phyloP scores from a whole-genome alignment of 441 rosid species.

The Populus hybrid region DNA sequence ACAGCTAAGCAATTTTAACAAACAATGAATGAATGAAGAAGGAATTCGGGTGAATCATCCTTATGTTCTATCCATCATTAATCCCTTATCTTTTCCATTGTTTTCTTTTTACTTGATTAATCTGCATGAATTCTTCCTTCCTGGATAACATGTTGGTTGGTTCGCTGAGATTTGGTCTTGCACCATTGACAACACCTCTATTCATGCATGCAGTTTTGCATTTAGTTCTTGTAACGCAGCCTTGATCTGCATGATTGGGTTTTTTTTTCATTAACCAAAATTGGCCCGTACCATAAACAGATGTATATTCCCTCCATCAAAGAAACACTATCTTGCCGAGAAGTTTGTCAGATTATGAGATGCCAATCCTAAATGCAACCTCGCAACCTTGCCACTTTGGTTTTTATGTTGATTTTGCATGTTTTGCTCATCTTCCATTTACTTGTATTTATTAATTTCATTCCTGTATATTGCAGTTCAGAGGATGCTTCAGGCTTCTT shows the following conservation, averaged over 20 bases:
- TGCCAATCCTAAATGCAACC: not conserved
- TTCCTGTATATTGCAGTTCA: slow-evolving; percentile 53
- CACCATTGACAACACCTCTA: not conserved
- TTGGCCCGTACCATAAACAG: not conserved
- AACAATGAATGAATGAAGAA: not conserved
- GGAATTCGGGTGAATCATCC: not conserved
- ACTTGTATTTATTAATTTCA: not conserved
- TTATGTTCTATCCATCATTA: not conserved
- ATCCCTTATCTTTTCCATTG: not conserved
- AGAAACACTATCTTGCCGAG: not conserved
- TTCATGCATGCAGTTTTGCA: not conserved
- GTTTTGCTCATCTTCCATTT: not conserved
- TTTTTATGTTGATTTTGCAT: not conserved
- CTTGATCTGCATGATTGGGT: not conserved
- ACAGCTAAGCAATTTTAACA: not conserved
- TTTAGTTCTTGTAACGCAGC: not conserved
- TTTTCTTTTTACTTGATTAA: not conserved
- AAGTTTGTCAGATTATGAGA: not conserved
- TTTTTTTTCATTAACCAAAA: not conserved
- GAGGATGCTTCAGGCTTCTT: slow-evolving; percentile 98
- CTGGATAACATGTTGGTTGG: not conserved
- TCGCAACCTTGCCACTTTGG: not conserved
- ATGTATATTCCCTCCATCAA: not conserved
- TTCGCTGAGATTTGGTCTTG: no score
- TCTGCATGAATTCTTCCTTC: not conserved